Conservation (phyloP, 2,329 filamentous ascomycete species). For the Colletotrichum sp. region DNA sequence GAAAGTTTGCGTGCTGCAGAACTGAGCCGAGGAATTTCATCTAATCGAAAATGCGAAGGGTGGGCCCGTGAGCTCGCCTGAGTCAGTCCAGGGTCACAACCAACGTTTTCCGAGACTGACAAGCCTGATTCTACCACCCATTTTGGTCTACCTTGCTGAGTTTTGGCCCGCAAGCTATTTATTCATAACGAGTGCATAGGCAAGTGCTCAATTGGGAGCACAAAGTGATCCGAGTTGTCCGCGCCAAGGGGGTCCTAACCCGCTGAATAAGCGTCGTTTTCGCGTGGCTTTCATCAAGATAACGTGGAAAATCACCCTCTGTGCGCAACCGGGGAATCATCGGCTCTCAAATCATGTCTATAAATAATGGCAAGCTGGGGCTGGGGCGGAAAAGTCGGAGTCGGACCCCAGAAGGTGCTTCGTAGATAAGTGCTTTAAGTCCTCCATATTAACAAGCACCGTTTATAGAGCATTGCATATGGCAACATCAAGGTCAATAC, state of each 20-base stretch:
- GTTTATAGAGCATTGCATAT: neutral
- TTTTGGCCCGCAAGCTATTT: neutral
- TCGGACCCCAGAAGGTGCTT: neutral
- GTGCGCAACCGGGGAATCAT: neutral
- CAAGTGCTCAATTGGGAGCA: neutral
- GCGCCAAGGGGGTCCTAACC: neutral
- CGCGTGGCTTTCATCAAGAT: neutral
- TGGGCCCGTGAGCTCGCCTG: neutral
- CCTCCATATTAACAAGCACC: neutral
- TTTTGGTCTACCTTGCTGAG: neutral
- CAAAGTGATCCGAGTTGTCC: neutral
- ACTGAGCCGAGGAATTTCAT: neutral
- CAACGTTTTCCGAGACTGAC: neutral
- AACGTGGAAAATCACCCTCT: neutral
- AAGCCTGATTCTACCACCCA: neutral
- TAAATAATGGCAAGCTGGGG: neutral
- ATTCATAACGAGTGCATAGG: neutral
- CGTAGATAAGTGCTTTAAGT: neutral
- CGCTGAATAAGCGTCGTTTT: neutral
- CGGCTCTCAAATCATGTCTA: neutral
- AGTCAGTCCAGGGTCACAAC: neutral
- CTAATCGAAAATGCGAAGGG: neutral
- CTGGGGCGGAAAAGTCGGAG: neutral
- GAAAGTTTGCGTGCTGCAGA: neutral
- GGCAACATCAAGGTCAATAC: neutral